Conservation (phyloP, 192 early-diverging fungal genomes). For the Mycoemilia scoparia region DNA sequence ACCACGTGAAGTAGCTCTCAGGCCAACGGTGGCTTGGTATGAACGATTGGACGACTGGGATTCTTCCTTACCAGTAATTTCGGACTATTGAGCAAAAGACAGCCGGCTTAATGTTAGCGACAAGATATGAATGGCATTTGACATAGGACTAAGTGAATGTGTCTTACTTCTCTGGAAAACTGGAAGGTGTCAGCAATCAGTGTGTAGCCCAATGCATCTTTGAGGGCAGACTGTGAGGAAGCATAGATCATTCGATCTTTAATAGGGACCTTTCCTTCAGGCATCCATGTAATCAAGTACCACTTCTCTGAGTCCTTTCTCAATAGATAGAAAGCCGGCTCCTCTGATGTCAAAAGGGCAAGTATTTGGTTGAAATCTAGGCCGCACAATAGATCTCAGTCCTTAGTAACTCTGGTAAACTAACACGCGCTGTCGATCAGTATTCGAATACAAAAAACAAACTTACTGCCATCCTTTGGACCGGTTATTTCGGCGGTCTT, state of each 20-base stretch:
- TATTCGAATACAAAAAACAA: too few species aligned
- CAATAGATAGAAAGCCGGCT: conserved; percentile 20
- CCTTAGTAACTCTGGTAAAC: too few species aligned
- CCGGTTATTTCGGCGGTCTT: too few species aligned
- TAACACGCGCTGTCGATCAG: too few species aligned
- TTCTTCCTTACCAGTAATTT: too few species aligned
- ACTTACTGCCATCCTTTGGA: too few species aligned
- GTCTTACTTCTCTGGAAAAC: conserved; percentile 10
- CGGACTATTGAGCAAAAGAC: too few species aligned
- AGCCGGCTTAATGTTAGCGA: too few species aligned
- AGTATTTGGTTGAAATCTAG: conserved; percentile 1
- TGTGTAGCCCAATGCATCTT: conserved; percentile 17
- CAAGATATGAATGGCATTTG: not conserved
- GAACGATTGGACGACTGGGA: too few species aligned
- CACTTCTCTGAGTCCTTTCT: conserved; percentile 11
- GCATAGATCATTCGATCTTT: conserved; percentile 31
- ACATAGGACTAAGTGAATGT: not conserved
- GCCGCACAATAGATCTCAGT: too few species aligned
- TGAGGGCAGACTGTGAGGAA: conserved; percentile 23
- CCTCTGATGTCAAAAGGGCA: not conserved
- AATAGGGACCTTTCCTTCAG: conserved; percentile 24
- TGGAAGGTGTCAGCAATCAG: conserved; percentile 14
- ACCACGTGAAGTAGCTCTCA: too few species aligned
- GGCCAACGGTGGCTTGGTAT: too few species aligned
- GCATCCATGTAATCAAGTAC: conserved; percentile 32